Evolutionary conservation across 768 basidiomycete species (phyloP).

Genomic region (Leccinum incarnatum): DNA sequence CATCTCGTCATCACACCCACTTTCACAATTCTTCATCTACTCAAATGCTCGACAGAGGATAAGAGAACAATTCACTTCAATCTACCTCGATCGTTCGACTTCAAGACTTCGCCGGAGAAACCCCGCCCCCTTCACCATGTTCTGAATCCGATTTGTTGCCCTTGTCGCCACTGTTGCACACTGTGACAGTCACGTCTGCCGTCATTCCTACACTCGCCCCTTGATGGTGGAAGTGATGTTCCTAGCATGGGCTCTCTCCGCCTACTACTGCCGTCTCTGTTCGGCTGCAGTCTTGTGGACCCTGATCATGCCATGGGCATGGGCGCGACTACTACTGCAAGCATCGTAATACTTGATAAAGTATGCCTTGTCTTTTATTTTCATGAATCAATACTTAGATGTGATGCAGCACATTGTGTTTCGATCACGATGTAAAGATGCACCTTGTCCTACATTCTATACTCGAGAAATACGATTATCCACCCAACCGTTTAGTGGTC

Average conservation of each 20-base stretch:
- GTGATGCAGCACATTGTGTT: neutral
- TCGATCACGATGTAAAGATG: neutral
- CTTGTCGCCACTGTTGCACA: neutral
- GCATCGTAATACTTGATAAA: neutral
- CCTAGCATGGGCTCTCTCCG: neutral
- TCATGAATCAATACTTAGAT: too few species aligned
- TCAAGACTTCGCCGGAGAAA: neutral
- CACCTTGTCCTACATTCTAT: neutral
- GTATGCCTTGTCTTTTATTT: neutral
- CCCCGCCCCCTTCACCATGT: neutral
- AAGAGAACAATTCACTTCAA: neutral
- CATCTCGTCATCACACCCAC: neutral
- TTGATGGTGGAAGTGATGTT: neutral
- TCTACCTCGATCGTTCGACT: neutral
- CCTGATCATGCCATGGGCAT: neutral
- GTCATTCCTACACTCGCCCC: neutral
- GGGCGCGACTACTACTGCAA: neutral
- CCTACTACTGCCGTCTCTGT: neutral
- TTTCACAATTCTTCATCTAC: neutral
- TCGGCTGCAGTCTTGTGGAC: neutral
- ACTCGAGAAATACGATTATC: too few species aligned
- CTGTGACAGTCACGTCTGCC: neutral
- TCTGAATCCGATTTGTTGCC: neutral
- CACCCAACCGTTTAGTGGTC: neutral
- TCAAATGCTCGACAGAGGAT: neutral